Evolutionary conservation across 179 eudicot species (phyloP).

Genomic region (Vitellaria paradoxa): DNA sequence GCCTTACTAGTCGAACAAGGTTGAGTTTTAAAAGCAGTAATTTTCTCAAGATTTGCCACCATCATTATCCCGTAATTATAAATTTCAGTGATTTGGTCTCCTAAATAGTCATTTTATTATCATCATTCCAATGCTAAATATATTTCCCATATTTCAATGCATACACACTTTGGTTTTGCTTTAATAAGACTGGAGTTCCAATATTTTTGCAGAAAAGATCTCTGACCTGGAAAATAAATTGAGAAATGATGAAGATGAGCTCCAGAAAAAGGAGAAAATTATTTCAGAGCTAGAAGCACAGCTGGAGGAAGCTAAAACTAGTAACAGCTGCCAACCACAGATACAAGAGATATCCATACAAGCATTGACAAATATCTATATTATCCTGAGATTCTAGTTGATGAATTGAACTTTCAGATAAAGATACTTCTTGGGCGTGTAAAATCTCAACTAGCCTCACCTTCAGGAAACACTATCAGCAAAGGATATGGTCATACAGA

Average conservation of each 20-base stretch:
- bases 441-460: slow-evolving; percentile 43
- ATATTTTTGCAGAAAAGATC: slow-evolving; percentile 41
- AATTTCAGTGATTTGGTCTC: neutral
- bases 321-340: slow-evolving; percentile 25
- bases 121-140: neutral
- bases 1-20: neutral
- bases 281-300: slow-evolving; percentile 45
- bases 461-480: slow-evolving; percentile 45
- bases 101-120: neutral
- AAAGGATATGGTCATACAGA: slow-evolving; percentile 48
- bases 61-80: neutral
- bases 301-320: slow-evolving; percentile 38
- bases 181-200: slow-evolving; percentile 13
- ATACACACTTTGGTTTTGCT: neutral
- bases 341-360: slow-evolving; percentile 55
- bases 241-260: slow-evolving; percentile 37
- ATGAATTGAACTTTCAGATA: neutral
- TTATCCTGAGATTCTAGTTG: neutral
- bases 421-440: slow-evolving; percentile 5
- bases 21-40: slow-evolving; percentile 1
- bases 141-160: slow-evolving; percentile 10
- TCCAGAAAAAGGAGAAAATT: slow-evolving; percentile 36
- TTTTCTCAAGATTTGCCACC: neutral
- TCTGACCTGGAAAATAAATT: slow-evolving; percentile 44
- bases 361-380: neutral